These are phyloP conservation scores for Pythium scleroteichum DNA, from an alignment of 352 stramenopile species.

Conservation along the genomic window DNA sequence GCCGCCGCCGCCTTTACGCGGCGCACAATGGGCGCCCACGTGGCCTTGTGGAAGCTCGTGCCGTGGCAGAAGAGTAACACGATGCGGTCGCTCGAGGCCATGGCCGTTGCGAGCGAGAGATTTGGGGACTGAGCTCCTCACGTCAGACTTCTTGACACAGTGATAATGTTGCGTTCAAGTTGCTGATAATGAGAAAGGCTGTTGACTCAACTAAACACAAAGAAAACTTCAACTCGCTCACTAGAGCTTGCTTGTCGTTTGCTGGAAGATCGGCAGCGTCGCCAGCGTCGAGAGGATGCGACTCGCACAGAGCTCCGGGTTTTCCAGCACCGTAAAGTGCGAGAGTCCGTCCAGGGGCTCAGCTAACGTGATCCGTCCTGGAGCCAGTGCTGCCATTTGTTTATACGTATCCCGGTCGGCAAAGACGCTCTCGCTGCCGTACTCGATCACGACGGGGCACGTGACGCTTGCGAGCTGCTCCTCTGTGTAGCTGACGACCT, in stretches of 20 bases:
- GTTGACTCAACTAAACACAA: too few species aligned
- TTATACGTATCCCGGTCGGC: neutral
- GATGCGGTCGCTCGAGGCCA: slow-evolving; percentile 1
- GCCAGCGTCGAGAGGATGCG: slow-evolving; percentile 3
- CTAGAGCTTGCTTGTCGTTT: neutral
- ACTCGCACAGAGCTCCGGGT: slow-evolving; percentile 4
- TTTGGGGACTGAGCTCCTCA: too few species aligned
- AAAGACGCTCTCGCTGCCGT: slow-evolving; percentile 3
- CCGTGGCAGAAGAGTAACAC: slow-evolving; percentile 40
- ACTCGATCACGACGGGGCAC: slow-evolving; percentile 11
- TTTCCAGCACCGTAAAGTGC: slow-evolving; percentile 11
- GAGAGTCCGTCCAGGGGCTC: neutral
- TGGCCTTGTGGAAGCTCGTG: slow-evolving; percentile 35
- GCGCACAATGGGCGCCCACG: slow-evolving; percentile 37
- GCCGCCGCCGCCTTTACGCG: slow-evolving; percentile 29
- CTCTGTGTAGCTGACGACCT: slow-evolving; percentile 6
- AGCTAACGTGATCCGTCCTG: neutral
- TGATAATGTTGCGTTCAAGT: too few species aligned
- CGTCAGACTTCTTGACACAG: too few species aligned
- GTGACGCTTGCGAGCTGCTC: neutral
- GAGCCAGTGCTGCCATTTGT: neutral
- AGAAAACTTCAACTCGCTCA: neutral
- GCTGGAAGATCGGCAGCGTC: slow-evolving; percentile 3
- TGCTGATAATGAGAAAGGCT: too few species aligned
- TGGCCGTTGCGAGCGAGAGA: neutral